A percentile compares a stretch with the other conserved stretches of the same genome.
Conservation (phyloP, 257 asterid species). For the Petunia secreta region DNA sequence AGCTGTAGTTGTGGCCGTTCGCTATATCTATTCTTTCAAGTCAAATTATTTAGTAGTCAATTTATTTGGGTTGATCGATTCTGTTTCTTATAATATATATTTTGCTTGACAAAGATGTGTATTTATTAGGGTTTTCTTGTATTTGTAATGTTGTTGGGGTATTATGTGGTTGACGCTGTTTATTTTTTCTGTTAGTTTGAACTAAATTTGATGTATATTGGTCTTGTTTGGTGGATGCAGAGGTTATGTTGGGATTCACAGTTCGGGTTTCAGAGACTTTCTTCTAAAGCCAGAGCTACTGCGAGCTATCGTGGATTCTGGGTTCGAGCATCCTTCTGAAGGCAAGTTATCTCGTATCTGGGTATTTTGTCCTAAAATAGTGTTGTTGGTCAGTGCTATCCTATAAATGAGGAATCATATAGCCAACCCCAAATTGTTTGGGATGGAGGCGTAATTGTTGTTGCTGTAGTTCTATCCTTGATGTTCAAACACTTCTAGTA, state of each 20-base stretch:
- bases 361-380: background rate
- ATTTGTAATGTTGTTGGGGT: too few species aligned
- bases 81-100: too few species aligned
- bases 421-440: too few species aligned
- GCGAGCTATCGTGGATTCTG: conserved; percentile 54
- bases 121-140: too few species aligned
- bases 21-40: background rate
- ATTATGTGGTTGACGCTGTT: too few species aligned
- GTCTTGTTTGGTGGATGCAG: conserved; percentile 28
- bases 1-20: background rate
- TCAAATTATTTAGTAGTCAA: background rate
- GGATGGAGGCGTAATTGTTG: too few species aligned
- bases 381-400: background rate
- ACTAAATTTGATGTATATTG: too few species aligned
- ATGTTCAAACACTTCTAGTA: background rate
- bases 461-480: too few species aligned
- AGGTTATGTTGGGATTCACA: conserved; percentile 55
- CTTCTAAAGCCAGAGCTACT: conserved; percentile 56
- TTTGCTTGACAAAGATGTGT: too few species aligned
- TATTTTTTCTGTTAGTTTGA: too few species aligned
- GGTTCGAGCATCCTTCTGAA: conserved; percentile 61
- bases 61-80: too few species aligned
- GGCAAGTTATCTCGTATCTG: conserved; percentile 39
- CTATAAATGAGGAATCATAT: background rate
- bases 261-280: conserved; percentile 58